Evolutionary conservation across 2,329 filamentous ascomycete genomes (phyloP), one percentile per base, ranked within the genome.

Genomic region (Penicillium corylophilum): DNA sequence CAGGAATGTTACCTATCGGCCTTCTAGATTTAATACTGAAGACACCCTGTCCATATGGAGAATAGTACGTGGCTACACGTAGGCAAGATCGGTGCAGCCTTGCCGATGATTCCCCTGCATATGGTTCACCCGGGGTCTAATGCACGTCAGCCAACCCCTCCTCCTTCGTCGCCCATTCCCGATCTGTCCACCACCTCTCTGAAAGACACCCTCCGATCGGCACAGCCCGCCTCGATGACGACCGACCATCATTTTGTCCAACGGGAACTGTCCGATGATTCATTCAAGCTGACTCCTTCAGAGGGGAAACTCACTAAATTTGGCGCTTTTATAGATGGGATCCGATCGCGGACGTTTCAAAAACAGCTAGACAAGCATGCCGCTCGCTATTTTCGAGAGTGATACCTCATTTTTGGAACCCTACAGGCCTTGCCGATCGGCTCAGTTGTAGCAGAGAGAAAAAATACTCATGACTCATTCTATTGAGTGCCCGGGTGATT

Each of bases 41-140:
- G 15, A 12, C 44, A 33, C 15, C n/a, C 24, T 28, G n/a, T 41
- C 33, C 18, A 40, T 24, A 39, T 41, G 26, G 26, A 29, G 33
- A 10, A 41, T 41, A 16, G 9, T 29, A 16, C 41, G 44, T 41
- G 33, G 33, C 41, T 48, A 20, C 20, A 28, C 42, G 22, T 5
- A 44, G 29, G n/a, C 40, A 43, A 45, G 36, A 50, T 52, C 43
- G 46, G 50, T 52, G 50, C 40, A 48, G 44, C 43, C 44, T 46
- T 49, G 42, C 49, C 44, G 51, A 50, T 50, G 45, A 52, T 53
- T 23, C 53, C 53, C 53, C 50, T 55, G 53, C 50, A 55, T 49
- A 44, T 23, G 44, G 45, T 33, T 13, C 8, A 42, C 35, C 20
- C 36, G n/a, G n/a, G n/a, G 39, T 44, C 33, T 48, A 33, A 50